Evolutionary conservation across 164 flowering plant species (phyloP).

Genomic region (Akebia trifoliata): DNA sequence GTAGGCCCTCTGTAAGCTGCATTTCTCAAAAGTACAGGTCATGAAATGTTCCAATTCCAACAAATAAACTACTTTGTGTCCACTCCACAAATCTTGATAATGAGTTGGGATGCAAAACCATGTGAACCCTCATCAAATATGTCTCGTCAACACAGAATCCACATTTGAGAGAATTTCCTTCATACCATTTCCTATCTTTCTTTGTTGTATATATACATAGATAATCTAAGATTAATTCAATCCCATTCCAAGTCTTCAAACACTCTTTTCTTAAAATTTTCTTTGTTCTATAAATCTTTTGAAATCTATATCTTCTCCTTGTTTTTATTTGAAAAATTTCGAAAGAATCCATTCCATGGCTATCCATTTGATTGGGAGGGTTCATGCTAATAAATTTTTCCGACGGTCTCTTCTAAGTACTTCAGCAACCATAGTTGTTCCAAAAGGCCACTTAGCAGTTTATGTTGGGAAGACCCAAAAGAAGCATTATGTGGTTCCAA

Average conservation of each 20-base stretch:
- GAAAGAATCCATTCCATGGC: too few relatives aligned
- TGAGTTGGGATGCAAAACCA: neutral
- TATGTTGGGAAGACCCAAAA: constrained; percentile 33
- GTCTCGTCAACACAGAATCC: constrained; percentile 1
- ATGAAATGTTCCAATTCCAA: neutral
- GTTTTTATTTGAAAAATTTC: neutral
- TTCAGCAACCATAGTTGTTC: constrained; percentile 7
- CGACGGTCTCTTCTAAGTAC: constrained; percentile 1
- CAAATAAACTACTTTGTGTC: neutral
- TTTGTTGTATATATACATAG: constrained; percentile 1
- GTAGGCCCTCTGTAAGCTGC: neutral
- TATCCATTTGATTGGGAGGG: constrained; percentile 10
- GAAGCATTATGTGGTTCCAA: constrained; percentile 37
- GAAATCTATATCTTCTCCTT: neutral
- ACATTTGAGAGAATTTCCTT: neutral
- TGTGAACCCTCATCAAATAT: constrained; percentile 11
- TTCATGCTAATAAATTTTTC: constrained; percentile 18
- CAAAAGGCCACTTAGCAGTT: constrained; percentile 32
- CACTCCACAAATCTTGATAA: neutral
- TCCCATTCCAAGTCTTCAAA: neutral
- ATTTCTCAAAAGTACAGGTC: neutral
- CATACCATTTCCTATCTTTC: neutral
- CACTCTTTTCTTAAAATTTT: neutral
- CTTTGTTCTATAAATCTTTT: neutral
- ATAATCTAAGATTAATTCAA: neutral